Conservation (phyloP, 108 stramenopile genomes). For the Cylindrotheca closterium region DNA sequence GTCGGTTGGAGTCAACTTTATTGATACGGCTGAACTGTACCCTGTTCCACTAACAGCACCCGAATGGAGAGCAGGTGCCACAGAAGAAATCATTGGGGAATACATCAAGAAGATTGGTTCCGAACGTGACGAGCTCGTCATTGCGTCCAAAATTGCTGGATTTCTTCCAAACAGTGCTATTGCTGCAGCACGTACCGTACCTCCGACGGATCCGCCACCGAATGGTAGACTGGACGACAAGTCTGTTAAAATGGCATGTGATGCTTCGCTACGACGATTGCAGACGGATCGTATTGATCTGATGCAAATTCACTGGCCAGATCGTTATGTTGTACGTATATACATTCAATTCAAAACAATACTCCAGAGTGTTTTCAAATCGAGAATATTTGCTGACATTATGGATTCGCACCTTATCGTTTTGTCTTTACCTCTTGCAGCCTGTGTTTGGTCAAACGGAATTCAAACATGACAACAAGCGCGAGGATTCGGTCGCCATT, state of each 20-base stretch:
- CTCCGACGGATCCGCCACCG: slow-evolving; percentile 30
- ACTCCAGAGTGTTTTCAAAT: background rate
- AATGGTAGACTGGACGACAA: slow-evolving; percentile 67
- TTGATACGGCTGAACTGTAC: slow-evolving; percentile 95
- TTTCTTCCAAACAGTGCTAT: slow-evolving; percentile 64
- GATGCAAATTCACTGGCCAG: slow-evolving; percentile 93
- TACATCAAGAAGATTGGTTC: slow-evolving; percentile 57
- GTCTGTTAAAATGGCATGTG: slow-evolving; percentile 19
- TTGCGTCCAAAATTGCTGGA: slow-evolving; percentile 88
- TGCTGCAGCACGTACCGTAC: slow-evolving; percentile 36
- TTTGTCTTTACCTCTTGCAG: slow-evolving; percentile 24
- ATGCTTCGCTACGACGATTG: slow-evolving; percentile 77
- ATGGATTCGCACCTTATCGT: background rate
- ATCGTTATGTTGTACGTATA: slow-evolving; percentile 70
- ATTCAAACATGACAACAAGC: slow-evolving; percentile 48
- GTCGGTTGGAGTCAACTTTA: slow-evolving; percentile 89
- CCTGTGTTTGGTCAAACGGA: slow-evolving; percentile 82
- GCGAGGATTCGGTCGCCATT: slow-evolving; percentile 43
- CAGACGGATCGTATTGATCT: slow-evolving; percentile 93
- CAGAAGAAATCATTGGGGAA: slow-evolving; percentile 68
- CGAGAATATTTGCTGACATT: background rate
- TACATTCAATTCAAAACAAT: background rate
- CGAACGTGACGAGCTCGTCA: slow-evolving; percentile 74
- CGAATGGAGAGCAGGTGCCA: slow-evolving; percentile 58
- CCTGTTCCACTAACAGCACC: slow-evolving; percentile 64